Percentiles rank a stretch among this genome's conserved stretches.
phyloP scores from a whole-genome alignment of 2,329 filamentous ascomycete genomes.

The Diaporthe australafricana region DNA sequence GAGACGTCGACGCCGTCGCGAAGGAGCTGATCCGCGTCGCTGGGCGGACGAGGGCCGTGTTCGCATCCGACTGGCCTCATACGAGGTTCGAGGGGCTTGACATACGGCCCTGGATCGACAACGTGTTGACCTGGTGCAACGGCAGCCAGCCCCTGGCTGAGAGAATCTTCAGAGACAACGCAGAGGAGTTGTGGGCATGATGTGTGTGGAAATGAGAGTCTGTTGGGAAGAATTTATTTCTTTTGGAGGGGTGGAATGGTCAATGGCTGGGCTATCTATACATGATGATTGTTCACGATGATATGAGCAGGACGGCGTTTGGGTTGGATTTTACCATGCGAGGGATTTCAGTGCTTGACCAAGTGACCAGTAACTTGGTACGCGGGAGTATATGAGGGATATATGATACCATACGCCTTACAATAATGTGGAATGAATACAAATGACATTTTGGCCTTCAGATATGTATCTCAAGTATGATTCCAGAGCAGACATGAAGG shows the following conservation, averaged over 20 bases:
- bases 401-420: conserved; percentile 16
- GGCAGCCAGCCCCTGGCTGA: conserved; percentile 56
- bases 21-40: conserved; percentile 37
- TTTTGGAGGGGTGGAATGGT: background rate
- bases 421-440: conserved; percentile 6
- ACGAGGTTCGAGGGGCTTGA: conserved; percentile 70
- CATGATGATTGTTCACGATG: conserved; percentile 7
- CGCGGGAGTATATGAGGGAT: conserved; percentile 1
- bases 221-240: too few species aligned
- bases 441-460: background rate
- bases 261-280: background rate
- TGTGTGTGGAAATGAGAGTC: too few species aligned
- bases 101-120: conserved; percentile 65
- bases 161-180: conserved; percentile 66
- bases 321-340: background rate
- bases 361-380: background rate
- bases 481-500: background rate
- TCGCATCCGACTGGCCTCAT: conserved; percentile 44
- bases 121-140: conserved; percentile 64
- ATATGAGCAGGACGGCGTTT: conserved; percentile 30
- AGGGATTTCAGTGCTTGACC: background rate
- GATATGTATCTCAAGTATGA: background rate
- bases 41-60: conserved; percentile 38
- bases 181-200: conserved; percentile 59
- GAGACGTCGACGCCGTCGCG: conserved; percentile 40